Conservation (phyloP, 2,329 filamentous ascomycete species). For the Claviceps cyperi region DNA sequence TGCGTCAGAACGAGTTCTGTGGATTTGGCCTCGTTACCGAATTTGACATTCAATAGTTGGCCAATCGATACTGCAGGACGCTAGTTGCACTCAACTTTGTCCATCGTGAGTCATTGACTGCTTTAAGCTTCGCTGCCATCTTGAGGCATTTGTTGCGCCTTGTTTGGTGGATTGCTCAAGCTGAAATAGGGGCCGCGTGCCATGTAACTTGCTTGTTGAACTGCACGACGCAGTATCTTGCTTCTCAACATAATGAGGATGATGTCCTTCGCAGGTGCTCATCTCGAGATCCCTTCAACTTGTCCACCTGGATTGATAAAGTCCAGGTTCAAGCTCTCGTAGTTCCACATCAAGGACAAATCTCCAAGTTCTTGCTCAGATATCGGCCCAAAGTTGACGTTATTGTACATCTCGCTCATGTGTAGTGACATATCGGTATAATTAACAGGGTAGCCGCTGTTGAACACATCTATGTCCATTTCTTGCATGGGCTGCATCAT, state of each 20-base stretch:
- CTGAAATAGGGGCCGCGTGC: neutral
- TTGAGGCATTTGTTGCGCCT: neutral
- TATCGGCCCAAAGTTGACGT: slow-evolving; percentile 13
- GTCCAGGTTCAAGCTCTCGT: slow-evolving; percentile 18
- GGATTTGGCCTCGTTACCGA: no score
- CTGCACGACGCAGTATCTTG: neutral
- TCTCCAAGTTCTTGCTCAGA: slow-evolving; percentile 20
- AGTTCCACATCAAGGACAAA: slow-evolving; percentile 20
- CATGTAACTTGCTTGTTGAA: neutral
- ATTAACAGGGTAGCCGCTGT: neutral
- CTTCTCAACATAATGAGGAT: no score
- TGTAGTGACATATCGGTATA: slow-evolving; percentile 8
- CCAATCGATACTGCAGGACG: no score
- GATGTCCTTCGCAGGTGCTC: neutral
- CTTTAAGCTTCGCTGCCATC: no score
- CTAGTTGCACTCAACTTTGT: no score
- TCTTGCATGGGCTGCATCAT: slow-evolving; percentile 2
- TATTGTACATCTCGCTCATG: slow-evolving; percentile 6
- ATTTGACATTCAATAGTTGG: no score
- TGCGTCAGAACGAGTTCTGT: no score
- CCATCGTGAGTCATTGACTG: no score
- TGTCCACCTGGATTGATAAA: slow-evolving; percentile 13
- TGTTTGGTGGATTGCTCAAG: neutral
- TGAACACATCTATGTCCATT: neutral
- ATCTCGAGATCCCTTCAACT: neutral